Base-by-base conservation (phyloP, 140 eudicot species). In the Senecio squalidus region DNA sequence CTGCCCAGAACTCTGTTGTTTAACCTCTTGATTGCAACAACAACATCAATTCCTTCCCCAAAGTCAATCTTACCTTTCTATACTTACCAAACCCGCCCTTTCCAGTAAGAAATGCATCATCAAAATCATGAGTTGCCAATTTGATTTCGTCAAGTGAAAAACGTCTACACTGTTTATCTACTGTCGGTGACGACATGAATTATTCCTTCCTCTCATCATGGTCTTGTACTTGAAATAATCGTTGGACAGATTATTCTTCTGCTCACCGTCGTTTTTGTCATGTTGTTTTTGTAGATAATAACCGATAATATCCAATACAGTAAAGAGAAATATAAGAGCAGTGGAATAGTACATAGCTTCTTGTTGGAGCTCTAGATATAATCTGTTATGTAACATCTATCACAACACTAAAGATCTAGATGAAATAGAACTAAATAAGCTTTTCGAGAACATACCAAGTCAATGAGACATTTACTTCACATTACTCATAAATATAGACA, bases 71-170 rank as follows among this genome's bases (percentile, higher is more conserved):
- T 74, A 31, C 79, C 79, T 64, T 44, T 67, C 65, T 74, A 74
- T 44, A 74, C 79, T 24, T 52, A 67, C 56, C 74, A 70, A 18
- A 74, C 18, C 74, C 74, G 6, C 74, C 79, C 38, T 67, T 74
- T 62, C 79, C 79, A 23, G 67, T 46, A 31, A 74, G 66, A 15
- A 60, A 46, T 17, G 74, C 48, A 26, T 74, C 74, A 36, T 74
- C 69, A 45, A 74, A 74, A 44, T 60, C 63, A 34, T 60, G 13
- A 15, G 79, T 74, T 0, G 74, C 79, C 28, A 60, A 23, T 40
- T 74, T 66, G 51, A 67, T 48, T 47, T 67, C 71, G 6, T 41
- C 60, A 20, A 74, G 67, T 6, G 71, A 53, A 60, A 74, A 74
- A 8, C 6, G 48, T 11, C 74, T 60, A 33, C 78, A 73, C 2